These are phyloP conservation scores for Suhomyces anneliseae DNA, from an alignment of 1,139 yeast species.

Conservation along the genomic window DNA sequence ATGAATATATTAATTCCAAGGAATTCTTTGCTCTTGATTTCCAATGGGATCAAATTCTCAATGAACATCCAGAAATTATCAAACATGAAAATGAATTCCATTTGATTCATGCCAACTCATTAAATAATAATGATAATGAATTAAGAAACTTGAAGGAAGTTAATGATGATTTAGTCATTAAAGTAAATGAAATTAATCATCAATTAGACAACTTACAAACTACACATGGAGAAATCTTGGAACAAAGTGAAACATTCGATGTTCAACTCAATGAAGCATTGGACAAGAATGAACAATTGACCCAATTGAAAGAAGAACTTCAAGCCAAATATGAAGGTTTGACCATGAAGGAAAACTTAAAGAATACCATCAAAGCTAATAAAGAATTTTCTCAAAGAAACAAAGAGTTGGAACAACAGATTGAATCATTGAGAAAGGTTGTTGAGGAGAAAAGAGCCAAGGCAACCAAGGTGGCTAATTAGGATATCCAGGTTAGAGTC, in stretches of 20 bases:
- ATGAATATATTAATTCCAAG: slow-evolving; percentile 23
- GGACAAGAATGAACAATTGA: slow-evolving; percentile 21
- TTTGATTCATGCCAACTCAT: slow-evolving; percentile 41
- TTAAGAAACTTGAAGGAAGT: slow-evolving; percentile 39
- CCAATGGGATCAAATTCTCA: slow-evolving; percentile 19
- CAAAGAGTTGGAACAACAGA: slow-evolving; percentile 36
- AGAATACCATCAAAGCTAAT: slow-evolving; percentile 48
- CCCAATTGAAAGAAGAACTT: slow-evolving; percentile 20
- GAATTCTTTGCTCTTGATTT: slow-evolving; percentile 22
- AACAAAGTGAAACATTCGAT: slow-evolving; percentile 35
- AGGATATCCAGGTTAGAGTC: no score
- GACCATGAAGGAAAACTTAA: slow-evolving; percentile 47
- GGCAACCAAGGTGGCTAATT: slow-evolving; percentile 11
- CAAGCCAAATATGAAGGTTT: slow-evolving; percentile 36
- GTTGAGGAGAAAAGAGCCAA: slow-evolving; percentile 18
- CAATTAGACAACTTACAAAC: slow-evolving; percentile 34
- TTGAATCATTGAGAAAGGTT: slow-evolving; percentile 21
- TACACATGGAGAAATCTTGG: slow-evolving; percentile 42
- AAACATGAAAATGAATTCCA: slow-evolving; percentile 48
- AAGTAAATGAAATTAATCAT: slow-evolving; percentile 28
- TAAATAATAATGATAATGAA: slow-evolving; percentile 42
- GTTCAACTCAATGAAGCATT: slow-evolving; percentile 27
- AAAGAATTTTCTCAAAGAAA: slow-evolving; percentile 42
- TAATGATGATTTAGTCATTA: slow-evolving; percentile 34
- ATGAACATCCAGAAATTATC: slow-evolving; percentile 23